phyloP scores from a whole-genome alignment of 192 early-diverging fungal species.

The Kappamyces sp. region DNA sequence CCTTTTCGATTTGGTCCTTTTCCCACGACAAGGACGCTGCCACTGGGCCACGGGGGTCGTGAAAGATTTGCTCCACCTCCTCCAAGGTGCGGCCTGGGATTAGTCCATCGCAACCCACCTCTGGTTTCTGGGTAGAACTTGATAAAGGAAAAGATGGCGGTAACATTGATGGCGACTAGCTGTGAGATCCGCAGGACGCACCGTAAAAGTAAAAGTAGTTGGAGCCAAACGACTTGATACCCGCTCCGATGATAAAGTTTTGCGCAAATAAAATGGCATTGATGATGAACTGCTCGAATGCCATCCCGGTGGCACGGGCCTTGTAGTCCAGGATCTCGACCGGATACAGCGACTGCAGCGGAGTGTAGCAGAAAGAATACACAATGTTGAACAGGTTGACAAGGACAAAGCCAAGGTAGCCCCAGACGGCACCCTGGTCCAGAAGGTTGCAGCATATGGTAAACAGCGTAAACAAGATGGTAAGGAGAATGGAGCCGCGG shows the following conservation, averaged over 20 bases:
- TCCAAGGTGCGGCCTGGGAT: no score
- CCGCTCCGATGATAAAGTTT: slow-evolving; percentile 10
- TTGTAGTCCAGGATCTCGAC: slow-evolving; percentile 37
- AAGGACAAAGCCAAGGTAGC: slow-evolving; percentile 27
- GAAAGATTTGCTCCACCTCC: no score
- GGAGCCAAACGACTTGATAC: slow-evolving; percentile 6
- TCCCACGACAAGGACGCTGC: no score
- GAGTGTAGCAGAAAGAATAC: slow-evolving; percentile 45
- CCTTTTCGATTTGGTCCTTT: no score
- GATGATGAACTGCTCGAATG: slow-evolving; percentile 33
- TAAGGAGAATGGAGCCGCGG: slow-evolving; percentile 21
- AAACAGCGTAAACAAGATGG: slow-evolving; percentile 15
- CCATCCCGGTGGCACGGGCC: slow-evolving; percentile 45
- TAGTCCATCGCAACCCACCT: background rate
- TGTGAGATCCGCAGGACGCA: background rate
- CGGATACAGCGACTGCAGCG: slow-evolving; percentile 41
- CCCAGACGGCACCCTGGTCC: slow-evolving; percentile 23
- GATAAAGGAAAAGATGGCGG: background rate
- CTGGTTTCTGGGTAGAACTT: slow-evolving; percentile 15
- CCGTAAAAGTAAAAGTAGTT: slow-evolving; percentile 10
- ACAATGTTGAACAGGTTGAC: slow-evolving; percentile 31
- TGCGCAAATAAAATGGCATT: slow-evolving; percentile 22
- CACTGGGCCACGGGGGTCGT: no score
- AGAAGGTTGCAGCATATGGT: slow-evolving; percentile 15
- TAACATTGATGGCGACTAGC: background rate